Evolutionary conservation across 2,329 filamentous ascomycete genomes (phyloP).

Genomic region (Fusarium illudens): DNA sequence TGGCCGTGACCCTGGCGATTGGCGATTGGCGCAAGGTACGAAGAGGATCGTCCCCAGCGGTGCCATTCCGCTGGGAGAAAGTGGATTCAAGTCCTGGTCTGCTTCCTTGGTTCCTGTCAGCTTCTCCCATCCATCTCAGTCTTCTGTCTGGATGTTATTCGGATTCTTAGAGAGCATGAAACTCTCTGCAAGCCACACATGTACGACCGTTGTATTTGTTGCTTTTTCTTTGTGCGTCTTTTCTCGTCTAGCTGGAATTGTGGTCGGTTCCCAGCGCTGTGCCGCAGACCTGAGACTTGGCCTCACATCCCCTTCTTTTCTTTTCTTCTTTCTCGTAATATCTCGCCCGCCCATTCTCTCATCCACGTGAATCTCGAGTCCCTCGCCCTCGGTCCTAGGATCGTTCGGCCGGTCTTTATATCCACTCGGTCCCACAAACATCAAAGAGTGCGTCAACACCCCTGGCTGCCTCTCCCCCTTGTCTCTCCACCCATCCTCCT

Average conservation of each 20-base stretch:
- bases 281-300: not conserved
- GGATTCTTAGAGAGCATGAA: not conserved
- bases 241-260: not conserved
- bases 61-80: not conserved
- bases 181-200: not conserved
- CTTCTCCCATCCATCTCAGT: not conserved
- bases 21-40: constrained; percentile 2
- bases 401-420: not conserved
- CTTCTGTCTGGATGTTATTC: not conserved
- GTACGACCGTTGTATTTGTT: not conserved
- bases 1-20: not conserved
- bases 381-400: not conserved
- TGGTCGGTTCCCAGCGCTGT: not conserved
- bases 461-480: not conserved
- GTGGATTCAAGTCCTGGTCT: not conserved
- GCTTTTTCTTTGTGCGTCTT: not conserved
- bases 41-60: not conserved
- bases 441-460: not conserved
- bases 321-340: not conserved
- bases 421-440: not conserved
- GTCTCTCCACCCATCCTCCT: not conserved
- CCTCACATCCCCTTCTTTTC: not conserved
- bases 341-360: not conserved
- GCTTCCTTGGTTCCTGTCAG: not conserved
- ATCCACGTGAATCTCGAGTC: not conserved